Evolutionary conservation across 129 eudicot genomes (phyloP).

Genomic region (Glebionis coronaria): DNA sequence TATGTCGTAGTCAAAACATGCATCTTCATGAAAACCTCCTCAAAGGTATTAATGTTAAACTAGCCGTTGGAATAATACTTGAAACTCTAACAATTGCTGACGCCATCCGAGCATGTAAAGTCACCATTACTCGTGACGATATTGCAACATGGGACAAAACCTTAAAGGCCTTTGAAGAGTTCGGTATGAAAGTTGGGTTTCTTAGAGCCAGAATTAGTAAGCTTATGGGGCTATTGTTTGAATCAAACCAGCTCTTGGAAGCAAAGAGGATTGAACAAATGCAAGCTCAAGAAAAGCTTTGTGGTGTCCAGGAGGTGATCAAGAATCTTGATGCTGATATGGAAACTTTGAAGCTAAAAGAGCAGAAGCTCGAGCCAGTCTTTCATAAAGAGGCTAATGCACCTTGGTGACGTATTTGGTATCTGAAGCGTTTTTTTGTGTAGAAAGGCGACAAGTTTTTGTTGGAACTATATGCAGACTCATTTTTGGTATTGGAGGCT

Average conservation of each 20-base stretch:
- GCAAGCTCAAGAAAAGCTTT: constrained; percentile 32
- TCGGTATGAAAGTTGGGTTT: constrained; percentile 68
- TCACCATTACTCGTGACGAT: constrained; percentile 29
- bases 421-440: constrained; percentile 9
- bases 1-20: constrained; percentile 52
- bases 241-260: constrained; percentile 27
- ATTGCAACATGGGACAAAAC: constrained; percentile 57
- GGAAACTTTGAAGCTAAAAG: constrained; percentile 34
- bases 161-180: constrained; percentile 54
- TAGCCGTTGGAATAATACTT: constrained; percentile 55
- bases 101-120: constrained; percentile 52
- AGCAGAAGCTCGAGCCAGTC: constrained; percentile 21
- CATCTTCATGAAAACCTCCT: constrained; percentile 59
- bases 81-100: constrained; percentile 68
- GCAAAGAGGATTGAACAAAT: constrained; percentile 31
- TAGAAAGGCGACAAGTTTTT: neutral
- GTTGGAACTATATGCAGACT: neutral
- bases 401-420: constrained; percentile 46
- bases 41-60: constrained; percentile 50
- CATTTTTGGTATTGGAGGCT: neutral
- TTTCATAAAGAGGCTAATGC: constrained; percentile 43
- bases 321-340: constrained; percentile 44
- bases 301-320: constrained; percentile 27
- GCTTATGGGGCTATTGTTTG: constrained; percentile 34
- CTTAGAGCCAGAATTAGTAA: constrained; percentile 39